A percentile compares a stretch with the other conserved stretches of the same genome.
These are phyloP conservation scores for Ceratocystis colombiana DNA, from an alignment of 2,329 filamentous ascomycete genomes.

Conservation along the genomic window DNA sequence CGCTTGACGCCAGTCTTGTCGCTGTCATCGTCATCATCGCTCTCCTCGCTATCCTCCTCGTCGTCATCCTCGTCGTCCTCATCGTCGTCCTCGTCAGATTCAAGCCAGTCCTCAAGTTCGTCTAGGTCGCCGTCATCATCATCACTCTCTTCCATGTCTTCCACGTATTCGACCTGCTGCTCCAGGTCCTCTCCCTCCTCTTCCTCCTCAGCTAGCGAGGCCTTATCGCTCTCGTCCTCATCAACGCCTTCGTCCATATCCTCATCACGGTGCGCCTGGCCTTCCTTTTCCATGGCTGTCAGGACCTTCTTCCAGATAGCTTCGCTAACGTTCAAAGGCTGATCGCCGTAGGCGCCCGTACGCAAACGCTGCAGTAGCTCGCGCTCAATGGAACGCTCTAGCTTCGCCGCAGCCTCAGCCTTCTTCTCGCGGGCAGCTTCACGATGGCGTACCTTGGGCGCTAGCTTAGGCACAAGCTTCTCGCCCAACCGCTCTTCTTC, in stretches of 20 bases:
- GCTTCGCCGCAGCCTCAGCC: conserved; percentile 75
- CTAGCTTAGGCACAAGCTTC: conserved; percentile 75
- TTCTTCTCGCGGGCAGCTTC: conserved; percentile 68
- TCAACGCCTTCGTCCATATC: conserved; percentile 78
- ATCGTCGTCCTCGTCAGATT: conserved; percentile 48
- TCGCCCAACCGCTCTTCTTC: conserved; percentile 87
- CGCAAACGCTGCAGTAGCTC: conserved; percentile 85
- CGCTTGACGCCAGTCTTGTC: conserved; percentile 48
- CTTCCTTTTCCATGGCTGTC: conserved; percentile 75
- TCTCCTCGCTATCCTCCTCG: conserved; percentile 47
- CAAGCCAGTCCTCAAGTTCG: conserved; percentile 65
- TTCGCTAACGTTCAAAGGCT: conserved; percentile 90
- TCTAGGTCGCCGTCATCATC: conserved; percentile 75
- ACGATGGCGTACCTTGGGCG: conserved; percentile 74
- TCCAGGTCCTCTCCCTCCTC: conserved; percentile 79
- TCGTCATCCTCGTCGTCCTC: conserved; percentile 51
- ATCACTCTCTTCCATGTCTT: conserved; percentile 76
- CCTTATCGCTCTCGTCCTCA: conserved; percentile 55
- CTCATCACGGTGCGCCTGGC: conserved; percentile 71
- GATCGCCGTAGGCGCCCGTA: conserved; percentile 87
- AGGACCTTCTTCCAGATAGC: conserved; percentile 96
- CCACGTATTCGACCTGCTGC: conserved; percentile 82
- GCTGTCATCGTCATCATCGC: conserved; percentile 47
- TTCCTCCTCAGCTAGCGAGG: conserved; percentile 47
- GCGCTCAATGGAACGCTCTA: conserved; percentile 90